phyloP scores from a whole-genome alignment of 495 filamentous ascomycete genomes.

The Ascodesmis nigricans region DNA sequence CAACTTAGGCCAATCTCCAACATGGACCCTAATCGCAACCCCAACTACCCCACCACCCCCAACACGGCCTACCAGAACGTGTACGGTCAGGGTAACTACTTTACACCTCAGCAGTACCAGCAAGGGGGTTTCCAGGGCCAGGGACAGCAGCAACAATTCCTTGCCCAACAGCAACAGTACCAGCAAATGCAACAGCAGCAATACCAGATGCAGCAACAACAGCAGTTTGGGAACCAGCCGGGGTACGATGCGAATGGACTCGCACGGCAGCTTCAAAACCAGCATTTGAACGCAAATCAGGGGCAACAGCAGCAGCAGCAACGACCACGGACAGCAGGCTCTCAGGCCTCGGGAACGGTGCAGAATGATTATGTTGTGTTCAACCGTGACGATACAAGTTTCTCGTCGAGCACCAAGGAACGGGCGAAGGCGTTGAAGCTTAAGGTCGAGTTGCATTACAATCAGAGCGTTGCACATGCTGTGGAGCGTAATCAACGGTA shows the following conservation, averaged over 20 bases:
- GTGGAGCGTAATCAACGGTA: conserved; percentile 59
- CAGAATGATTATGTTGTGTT: conserved; percentile 35
- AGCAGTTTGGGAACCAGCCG: conserved; percentile 24
- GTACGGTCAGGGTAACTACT: conserved; percentile 22
- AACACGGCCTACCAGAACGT: conserved; percentile 42
- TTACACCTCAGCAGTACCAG: conserved; percentile 10
- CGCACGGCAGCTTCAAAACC: conserved; percentile 89
- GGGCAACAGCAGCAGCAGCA: conserved; percentile 46
- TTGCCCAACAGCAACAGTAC: conserved; percentile 27
- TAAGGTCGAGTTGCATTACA: conserved; percentile 22
- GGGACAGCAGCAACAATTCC: conserved; percentile 30
- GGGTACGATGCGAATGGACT: conserved; percentile 55
- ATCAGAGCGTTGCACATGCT: conserved; percentile 32
- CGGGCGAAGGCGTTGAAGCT: conserved; percentile 26
- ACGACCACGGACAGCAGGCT: conserved; percentile 58
- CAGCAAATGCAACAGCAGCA: conserved; percentile 39
- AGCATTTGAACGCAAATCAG: conserved; percentile 54
- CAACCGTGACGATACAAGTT: conserved; percentile 24
- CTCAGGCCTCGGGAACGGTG: conserved; percentile 34
- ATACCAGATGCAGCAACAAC: conserved; percentile 29
- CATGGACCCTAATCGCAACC: conserved; percentile 9
- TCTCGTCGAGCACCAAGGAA: conserved; percentile 15
- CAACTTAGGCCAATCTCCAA: too few relatives aligned
- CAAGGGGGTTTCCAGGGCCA: conserved; percentile 11
- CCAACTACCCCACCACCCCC: conserved; percentile 81